Percentiles rank a stretch among this genome's conserved stretches.
These are phyloP conservation scores for sorghum (Sorghum bicolor) DNA, from an alignment of 176 grass and related monocot species.

Conservation along the genomic window Sorghum_bicolor_NCBIv3 NC_012873.2:65494001-65494500, in stretches of 20 bases:
- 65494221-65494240: constrained; percentile 46
- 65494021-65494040: constrained; percentile 61
- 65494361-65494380: constrained; percentile 62
- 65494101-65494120: constrained; percentile 61
- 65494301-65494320: constrained; percentile 72
- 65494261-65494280: constrained; percentile 73
- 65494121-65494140: constrained; percentile 59
- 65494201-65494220: neutral
- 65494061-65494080: constrained; percentile 79
- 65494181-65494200: neutral
- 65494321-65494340: constrained; percentile 62
- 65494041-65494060: constrained; percentile 72
- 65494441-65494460: constrained; percentile 11
- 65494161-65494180: neutral
- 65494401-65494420: constrained; percentile 71
- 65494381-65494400: constrained; percentile 47
- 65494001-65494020: constrained; percentile 70
- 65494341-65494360: constrained; percentile 61
- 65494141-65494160: constrained; percentile 28
- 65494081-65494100: constrained; percentile 80
- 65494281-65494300: constrained; percentile 80
- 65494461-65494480: constrained; percentile 22
- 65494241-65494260: constrained; percentile 83
- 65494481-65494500: neutral
- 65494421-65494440: constrained; percentile 49